Evolutionary conservation across 768 basidiomycete species (phyloP), one percentile per base, ranked within the genome.

Genomic region (Russula emetica): DNA sequence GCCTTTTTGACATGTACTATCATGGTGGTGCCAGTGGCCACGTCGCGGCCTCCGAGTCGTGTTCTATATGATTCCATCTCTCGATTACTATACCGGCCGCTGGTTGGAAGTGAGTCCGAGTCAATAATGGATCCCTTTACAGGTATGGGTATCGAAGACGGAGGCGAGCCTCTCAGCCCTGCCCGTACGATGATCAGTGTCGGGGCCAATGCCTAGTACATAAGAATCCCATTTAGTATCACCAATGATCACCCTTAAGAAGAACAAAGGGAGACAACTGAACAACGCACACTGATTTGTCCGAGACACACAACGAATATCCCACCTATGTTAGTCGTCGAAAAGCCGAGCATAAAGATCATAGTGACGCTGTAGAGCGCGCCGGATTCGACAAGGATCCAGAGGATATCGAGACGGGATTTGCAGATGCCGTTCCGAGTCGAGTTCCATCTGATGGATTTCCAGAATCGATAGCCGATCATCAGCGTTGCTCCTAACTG

Each of bases 331-430:
- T 61, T 61, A 16, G 60, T 38, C 49, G 6, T 22, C 20, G 53
- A 63, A 34, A 66, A 63, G 2, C 38, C 64, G 42, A 66, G 61
- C 22, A 61, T 18, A 26, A 36, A 24, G 24, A 50, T 47, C 16
- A 55, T 62, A 3, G 49, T 66, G 47, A 54, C 3, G 40, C 50
- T 58, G 26, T 66, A 66, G n/a, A 62, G 34, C 20, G 64, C 64
- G 22, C 64, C 64, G 10, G 61, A 66, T 40, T 66, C 64, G 42
- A 66, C 61, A 24, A 66, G 38, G 18, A 58, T 66, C 64, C 61
- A 62, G 49, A 66, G 55, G n/a, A 57, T 3, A 16, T 42, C 13
- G 2, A 62, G 47, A n/a, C 55, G 60, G 14, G 60, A 42, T 47
- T 30, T 38, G 5, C 58, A 40, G 16, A 38, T 38, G 2, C 50